phyloP scores from a whole-genome alignment of 805 yeast genomes.

The Pichia membranifaciens region DNA sequence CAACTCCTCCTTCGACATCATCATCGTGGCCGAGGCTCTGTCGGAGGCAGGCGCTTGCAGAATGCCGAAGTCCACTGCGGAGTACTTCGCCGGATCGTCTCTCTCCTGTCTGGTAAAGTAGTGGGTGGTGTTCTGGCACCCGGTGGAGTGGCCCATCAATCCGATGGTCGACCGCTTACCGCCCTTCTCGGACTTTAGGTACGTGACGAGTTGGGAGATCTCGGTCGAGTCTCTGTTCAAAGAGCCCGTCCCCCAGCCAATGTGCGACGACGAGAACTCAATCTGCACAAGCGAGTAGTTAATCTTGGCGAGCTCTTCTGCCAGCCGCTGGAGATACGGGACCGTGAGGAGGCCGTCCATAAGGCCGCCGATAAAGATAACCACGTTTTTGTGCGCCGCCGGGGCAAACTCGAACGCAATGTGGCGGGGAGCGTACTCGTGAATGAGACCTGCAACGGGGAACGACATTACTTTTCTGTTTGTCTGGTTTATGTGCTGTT shows the following conservation, averaged over 20 bases:
- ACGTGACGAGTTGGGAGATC: conserved; percentile 47
- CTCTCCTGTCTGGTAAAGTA: conserved; percentile 40
- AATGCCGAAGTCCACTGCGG: conserved; percentile 48
- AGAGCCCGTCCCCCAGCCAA: conserved; percentile 74
- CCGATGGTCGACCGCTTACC: conserved; percentile 46
- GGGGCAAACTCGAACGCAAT: conserved; percentile 52
- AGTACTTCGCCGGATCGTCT: neutral
- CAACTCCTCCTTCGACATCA: conserved; percentile 15
- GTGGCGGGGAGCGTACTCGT: conserved; percentile 38
- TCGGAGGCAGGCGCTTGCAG: conserved; percentile 77
- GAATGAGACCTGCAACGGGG: conserved; percentile 36
- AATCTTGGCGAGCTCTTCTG: conserved; percentile 34
- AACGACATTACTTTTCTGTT: neutral
- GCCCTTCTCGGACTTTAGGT: conserved; percentile 43
- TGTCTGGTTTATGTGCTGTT: too few relatives aligned
- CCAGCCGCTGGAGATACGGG: conserved; percentile 51
- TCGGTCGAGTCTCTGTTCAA: conserved; percentile 55
- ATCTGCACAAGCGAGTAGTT: conserved; percentile 61
- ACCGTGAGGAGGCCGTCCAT: conserved; percentile 67
- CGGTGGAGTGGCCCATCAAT: conserved; percentile 80
- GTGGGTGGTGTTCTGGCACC: conserved; percentile 70
- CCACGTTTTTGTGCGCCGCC: conserved; percentile 37
- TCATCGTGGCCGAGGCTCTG: conserved; percentile 37
- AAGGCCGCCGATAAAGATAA: conserved; percentile 70
- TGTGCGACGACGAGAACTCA: conserved; percentile 47